Evolutionary conservation across 1,284 basidiomycete genomes (phyloP).

Genomic region (Apiotrichum akiyoshidainum): DNA sequence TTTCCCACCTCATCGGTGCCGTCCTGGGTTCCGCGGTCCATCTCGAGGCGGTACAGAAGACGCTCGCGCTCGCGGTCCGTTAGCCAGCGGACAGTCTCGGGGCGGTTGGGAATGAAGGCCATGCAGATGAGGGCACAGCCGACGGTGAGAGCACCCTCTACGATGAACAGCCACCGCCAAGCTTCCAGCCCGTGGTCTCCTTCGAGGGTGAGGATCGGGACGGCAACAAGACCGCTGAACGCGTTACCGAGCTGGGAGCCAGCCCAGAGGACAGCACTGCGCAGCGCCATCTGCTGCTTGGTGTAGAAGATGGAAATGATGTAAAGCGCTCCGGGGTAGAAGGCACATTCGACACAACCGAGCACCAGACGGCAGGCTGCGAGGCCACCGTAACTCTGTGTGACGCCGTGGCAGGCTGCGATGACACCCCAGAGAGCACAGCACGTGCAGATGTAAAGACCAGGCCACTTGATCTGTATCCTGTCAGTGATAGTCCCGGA

Average conservation of each 20-base stretch:
- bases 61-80: slow-evolving; percentile 33
- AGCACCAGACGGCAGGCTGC: slow-evolving; percentile 31
- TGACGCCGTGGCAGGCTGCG: slow-evolving; percentile 35
- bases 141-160: slow-evolving; percentile 28
- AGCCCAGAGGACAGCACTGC: slow-evolving; percentile 40
- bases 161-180: slow-evolving; percentile 36
- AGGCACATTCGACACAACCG: slow-evolving; percentile 31
- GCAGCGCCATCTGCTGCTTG: slow-evolving; percentile 36
- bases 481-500: too few relatives aligned
- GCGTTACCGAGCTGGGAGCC: slow-evolving; percentile 48
- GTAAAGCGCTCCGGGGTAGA: slow-evolving; percentile 33
- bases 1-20: slow-evolving; percentile 29
- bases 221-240: slow-evolving; percentile 45
- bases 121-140: slow-evolving; percentile 33
- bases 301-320: slow-evolving; percentile 37
- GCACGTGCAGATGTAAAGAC: slow-evolving; percentile 8
- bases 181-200: slow-evolving; percentile 37
- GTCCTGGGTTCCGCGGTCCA: slow-evolving; percentile 38
- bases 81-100: slow-evolving; percentile 33
- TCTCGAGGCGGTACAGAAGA: slow-evolving; percentile 39
- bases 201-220: slow-evolving; percentile 35
- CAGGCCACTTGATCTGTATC: slow-evolving; percentile 6
- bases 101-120: slow-evolving; percentile 40
- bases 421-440: slow-evolving; percentile 39
- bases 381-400: slow-evolving; percentile 30